Percentiles rank a stretch among this genome's conserved stretches.
phyloP scores from a whole-genome alignment of 768 basidiomycete genomes.

The Crepidotus variabilis region DNA sequence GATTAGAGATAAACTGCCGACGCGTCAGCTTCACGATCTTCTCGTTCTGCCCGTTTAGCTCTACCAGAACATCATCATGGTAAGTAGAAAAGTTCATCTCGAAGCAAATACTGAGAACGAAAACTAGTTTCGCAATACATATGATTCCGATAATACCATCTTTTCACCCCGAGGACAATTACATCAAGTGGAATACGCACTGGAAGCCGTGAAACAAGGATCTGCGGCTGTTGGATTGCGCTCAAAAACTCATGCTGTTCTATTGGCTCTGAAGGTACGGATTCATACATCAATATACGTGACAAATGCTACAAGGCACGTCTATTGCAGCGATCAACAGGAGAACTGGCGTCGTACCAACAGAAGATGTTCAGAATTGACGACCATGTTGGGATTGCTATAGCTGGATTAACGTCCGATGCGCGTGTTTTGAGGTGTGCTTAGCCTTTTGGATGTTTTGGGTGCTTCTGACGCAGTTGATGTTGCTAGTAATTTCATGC shows the following conservation, averaged over 20 bases:
- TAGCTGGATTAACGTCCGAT: conserved; percentile 98
- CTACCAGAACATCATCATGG: conserved; percentile 28
- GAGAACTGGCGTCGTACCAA: conserved; percentile 98
- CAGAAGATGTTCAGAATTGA: conserved; percentile 99
- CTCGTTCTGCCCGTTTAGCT: neutral
- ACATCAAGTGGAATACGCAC: conserved; percentile 97
- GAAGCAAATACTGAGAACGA: conserved; percentile 18
- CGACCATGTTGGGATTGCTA: conserved; percentile 98
- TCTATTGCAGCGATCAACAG: conserved; percentile 81
- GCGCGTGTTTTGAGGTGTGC: conserved; percentile 92
- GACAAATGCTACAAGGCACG: conserved; percentile 1
- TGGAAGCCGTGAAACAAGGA: conserved; percentile 99
- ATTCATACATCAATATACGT: neutral
- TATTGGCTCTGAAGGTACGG: conserved; percentile 86
- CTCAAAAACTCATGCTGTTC: conserved; percentile 91
- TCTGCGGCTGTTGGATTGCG: conserved; percentile 97
- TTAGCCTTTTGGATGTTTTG: neutral
- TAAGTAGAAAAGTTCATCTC: conserved; percentile 13
- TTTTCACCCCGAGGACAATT: conserved; percentile 95
- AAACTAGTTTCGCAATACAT: conserved; percentile 85
- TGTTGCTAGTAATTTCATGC: conserved; percentile 88
- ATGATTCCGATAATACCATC: conserved; percentile 98
- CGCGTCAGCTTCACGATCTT: conserved; percentile 26
- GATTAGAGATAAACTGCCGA: conserved; percentile 7
- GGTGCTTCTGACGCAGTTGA: neutral